Evolutionary conservation across 345 rosid genomes (phyloP), one percentile per base, ranked within the genome.

Genomic region (Gynandropsis gynandra): DNA sequence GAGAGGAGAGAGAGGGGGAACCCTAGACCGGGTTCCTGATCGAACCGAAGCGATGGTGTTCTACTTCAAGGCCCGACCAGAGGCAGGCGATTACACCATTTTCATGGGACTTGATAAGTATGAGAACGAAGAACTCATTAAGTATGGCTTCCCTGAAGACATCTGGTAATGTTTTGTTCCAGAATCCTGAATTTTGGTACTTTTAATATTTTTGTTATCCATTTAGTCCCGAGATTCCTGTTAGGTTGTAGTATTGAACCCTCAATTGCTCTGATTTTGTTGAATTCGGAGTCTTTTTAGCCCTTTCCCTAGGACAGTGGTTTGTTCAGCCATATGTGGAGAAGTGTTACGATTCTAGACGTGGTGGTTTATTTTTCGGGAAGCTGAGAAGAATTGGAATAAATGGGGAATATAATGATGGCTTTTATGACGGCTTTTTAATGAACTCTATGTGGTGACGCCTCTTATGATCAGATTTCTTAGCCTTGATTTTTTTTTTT

Each of bases 101-200:
- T 88, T 92, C 79, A 92, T 92, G 99, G 97, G 99, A 20, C 79
- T 92, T 58, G 98, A 92, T 73, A 92, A 92, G 88, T 63, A 73
- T 79, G 98, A 92, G 84, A 92, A 92, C 81, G 98, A 92, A 65
- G 98, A 92, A 64, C 98, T 92, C 51, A 92, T 92, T 83, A 92
- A 78, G 67, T 92, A 85, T 58, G 96, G 98, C 64, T 85, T 85
- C 80, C 89, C 82, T 9, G 98, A 92, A 80, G 98, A 92, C 62
- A 76, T 92, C 54, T 87, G 98, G 98, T 92, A 72, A 47, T 21
- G 5, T 15, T 34, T 13, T 16, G n/a, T 29, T 3, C 0, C 36
- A 8, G 3, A 6, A 53, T 21, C 40, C 17, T 16, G 9, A 29
- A 47, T 63, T 56, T 15, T 1, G 21, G 16, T 40, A 42, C 42